Percentiles rank a stretch among this genome's conserved stretches.
These are phyloP conservation scores for Aureobasidium leucospermi DNA, from an alignment of 2,329 filamentous ascomycete genomes.

Conservation along the genomic window DNA sequence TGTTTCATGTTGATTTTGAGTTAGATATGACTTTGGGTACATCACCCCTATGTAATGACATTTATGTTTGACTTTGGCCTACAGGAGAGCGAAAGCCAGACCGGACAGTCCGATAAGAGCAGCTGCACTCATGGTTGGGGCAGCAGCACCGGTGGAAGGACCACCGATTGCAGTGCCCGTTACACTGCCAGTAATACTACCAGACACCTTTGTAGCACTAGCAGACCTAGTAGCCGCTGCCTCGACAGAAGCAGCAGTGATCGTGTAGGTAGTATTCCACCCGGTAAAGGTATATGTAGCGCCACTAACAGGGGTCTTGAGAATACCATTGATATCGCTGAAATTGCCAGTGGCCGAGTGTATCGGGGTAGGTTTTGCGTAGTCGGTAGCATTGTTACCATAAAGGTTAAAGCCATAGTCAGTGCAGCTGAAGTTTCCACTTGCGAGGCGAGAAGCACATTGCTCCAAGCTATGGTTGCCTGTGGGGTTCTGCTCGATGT, in stretches of 20 bases:
- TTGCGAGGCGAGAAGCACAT: not conserved
- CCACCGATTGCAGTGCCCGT: not conserved
- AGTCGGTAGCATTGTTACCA: not conserved
- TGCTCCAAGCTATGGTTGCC: not conserved
- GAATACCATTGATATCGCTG: not conserved
- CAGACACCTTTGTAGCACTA: not conserved
- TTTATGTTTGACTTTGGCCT: not conserved
- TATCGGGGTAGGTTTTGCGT: not conserved
- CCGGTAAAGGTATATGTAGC: not conserved
- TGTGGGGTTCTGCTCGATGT: not conserved
- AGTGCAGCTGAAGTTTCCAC: not conserved
- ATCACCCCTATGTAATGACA: not conserved
- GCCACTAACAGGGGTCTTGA: not conserved
- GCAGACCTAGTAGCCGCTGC: not conserved
- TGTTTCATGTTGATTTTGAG: not conserved
- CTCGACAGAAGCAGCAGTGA: slow-evolving; percentile 2
- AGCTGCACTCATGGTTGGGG: not conserved
- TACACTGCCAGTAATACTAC: not conserved
- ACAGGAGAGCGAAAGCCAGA: not conserved
- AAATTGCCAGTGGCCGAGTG: not conserved
- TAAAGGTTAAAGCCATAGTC: not conserved
- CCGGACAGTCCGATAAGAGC: not conserved
- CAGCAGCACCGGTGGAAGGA: not conserved
- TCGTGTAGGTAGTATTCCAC: not conserved
- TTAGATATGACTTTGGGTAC: not conserved